Evolutionary conservation across 257 asterid genomes (phyloP), one percentile per base, ranked within the genome.

Genomic region (Paulownia fortunei): DNA sequence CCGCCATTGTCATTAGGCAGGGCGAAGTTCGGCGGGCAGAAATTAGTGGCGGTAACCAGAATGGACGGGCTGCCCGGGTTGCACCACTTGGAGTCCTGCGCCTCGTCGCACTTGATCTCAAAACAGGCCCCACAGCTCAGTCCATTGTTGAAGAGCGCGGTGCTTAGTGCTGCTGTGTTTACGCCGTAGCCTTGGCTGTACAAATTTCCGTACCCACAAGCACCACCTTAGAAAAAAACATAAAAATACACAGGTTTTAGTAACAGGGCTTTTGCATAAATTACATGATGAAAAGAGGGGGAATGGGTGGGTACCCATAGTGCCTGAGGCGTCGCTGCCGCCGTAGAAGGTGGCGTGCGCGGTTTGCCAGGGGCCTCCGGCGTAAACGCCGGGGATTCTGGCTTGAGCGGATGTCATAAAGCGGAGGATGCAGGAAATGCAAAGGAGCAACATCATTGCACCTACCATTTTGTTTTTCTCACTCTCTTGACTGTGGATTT

Each of bases 281-380:
- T 39, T 8, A 26, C n/a, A 16, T 16, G 24, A 47, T 16, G 13
- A n/a, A 42, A 5, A 49, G 6, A 21, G 0, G 74, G 68, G 39
- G 30, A 39, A 36, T 4, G 77, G 63, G 12, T 3, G 42, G 0
- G 19, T 85, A 92, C 97, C 97, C 97, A 92, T 92, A 62, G 98
- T 92, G 86, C 98, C 98, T 74, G 98, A 91, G 72, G 98, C 98
- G 84, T 92, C 98, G 19, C 87, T 76, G 69, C 98, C 98, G 78
- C 98, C 98, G 75, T 92, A 92, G 86, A 92, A 92, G 69, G 98
- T 92, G 72, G 98, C 98, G 82, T 92, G 97, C 54, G 98, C 97
- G 37, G 67, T 4, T 39, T 87, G 84, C 98, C 98, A 92, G 16
- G 87, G 44, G 47, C 91, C 86, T 49, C 91, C 92, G 74, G 89